Percentiles rank a stretch among this genome's conserved stretches.
Conservation (phyloP, 768 basidiomycete genomes). For the Mycena metata region DNA sequence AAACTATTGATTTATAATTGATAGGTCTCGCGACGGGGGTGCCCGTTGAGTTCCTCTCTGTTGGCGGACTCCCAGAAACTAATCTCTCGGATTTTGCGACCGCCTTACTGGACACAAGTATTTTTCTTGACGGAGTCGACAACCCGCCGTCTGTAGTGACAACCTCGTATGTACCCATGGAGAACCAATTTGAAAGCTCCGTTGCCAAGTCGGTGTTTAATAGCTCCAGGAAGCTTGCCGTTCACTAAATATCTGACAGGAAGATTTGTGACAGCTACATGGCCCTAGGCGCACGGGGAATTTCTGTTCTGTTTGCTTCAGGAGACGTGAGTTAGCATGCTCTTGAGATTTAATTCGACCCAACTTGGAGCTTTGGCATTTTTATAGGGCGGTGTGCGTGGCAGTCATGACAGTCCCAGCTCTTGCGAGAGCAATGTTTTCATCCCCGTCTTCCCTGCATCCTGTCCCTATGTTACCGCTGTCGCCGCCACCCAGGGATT, state of each 20-base stretch:
- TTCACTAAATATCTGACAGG: constrained; percentile 16
- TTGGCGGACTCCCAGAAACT: constrained; percentile 44
- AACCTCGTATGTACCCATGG: constrained; percentile 7
- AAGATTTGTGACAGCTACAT: constrained; percentile 18
- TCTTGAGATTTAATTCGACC: constrained; percentile 3
- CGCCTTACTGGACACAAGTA: constrained; percentile 20
- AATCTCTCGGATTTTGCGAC: constrained; percentile 16
- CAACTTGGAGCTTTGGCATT: constrained; percentile 7
- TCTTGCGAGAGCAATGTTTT: constrained; percentile 45
- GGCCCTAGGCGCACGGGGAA: constrained; percentile 1
- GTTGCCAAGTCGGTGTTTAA: constrained; percentile 26
- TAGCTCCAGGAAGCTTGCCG: constrained; percentile 14
- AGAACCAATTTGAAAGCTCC: constrained; percentile 7
- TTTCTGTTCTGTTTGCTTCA: constrained; percentile 45
- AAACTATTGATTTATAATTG: constrained; percentile 4
- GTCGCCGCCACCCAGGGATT: constrained; percentile 23
- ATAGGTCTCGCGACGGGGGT: constrained; percentile 11
- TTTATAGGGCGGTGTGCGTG: constrained; percentile 20
- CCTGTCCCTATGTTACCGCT: constrained; percentile 29
- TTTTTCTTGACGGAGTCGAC: constrained; percentile 22
- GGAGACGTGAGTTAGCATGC: constrained; percentile 10
- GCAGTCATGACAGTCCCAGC: constrained; percentile 5
- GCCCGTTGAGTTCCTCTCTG: constrained; percentile 14
- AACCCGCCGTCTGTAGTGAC: constrained; percentile 22
- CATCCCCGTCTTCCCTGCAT: constrained; percentile 42